Evolutionary conservation across 305 asterid genomes (phyloP), one percentile per base, ranked within the genome.

Genomic region (Euphrasia arctica): DNA sequence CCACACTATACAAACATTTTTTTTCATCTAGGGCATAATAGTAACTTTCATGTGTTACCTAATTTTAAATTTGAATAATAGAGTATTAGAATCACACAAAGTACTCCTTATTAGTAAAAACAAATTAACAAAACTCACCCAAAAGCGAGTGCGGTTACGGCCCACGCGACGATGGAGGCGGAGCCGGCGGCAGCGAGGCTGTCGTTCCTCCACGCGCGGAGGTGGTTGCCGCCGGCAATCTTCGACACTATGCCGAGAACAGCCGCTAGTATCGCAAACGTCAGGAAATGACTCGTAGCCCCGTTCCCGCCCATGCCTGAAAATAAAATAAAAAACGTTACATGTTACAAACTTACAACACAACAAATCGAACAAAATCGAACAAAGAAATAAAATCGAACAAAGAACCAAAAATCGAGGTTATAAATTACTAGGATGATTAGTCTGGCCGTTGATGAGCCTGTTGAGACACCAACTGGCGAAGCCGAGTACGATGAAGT

Each of bases 181-280:
- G 91, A 80, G 5, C 89, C 91, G 3, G 97, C 95, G 0, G 91
- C 89, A 0, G 89, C 97, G 0, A 89, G 83, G 50, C 95, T 89
- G 64, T 89, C 95, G 45, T 64, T 82, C 64, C 97, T 73, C 97
- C 94, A 86, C 0, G 70, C 83, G 32, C 95, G 63, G 15, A 89
- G 76, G 47, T 89, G 97, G 57, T 57, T 78, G 4, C 84, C 97
- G 0, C 97, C 95, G 0, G 88, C 78, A 0, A 89, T 50, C 28
- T 89, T 89, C 0, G 95, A 87, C 1, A 69, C 83, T 22, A 89
- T 79, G 4, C 97, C 91, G 2, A 86, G 60, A 0, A 89, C 93
- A 0, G 89, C 72, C 0, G 95, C 95, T 0, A 89, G 72, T 14
- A 87, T 77, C 0, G 95, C 64, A 3, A 89, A 87, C 3, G 78